A percentile compares a stretch with the other conserved stretches of the same genome.
phyloP scores from a whole-genome alignment of 2,329 filamentous ascomycete species.

The Pestalotiopsis sp. region DNA sequence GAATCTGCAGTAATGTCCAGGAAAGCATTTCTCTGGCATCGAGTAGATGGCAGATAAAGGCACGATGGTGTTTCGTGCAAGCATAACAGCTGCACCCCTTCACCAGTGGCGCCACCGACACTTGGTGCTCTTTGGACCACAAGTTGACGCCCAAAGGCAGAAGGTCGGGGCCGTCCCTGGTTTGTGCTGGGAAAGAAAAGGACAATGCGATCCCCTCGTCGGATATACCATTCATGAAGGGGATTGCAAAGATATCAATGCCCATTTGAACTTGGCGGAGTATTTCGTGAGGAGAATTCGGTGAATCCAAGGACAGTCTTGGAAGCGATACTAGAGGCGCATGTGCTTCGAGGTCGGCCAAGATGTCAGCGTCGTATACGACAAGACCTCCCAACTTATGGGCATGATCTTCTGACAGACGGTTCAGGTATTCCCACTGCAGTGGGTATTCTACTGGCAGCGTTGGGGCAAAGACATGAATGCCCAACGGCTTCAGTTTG shows the following conservation, averaged over 20 bases:
- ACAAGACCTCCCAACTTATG: conserved; percentile 69
- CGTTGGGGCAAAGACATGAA: conserved; percentile 65
- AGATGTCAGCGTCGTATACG: conserved; percentile 73
- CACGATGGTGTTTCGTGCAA: conserved; percentile 81
- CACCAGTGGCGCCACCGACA: conserved; percentile 64
- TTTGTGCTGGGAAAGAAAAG: conserved; percentile 69
- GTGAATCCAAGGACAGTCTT: conserved; percentile 72
- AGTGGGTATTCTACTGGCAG: conserved; percentile 74
- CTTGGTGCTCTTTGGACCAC: conserved; percentile 66
- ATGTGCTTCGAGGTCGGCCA: conserved; percentile 66
- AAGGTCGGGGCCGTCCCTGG: conserved; percentile 22
- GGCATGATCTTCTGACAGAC: conserved; percentile 66
- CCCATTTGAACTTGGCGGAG: conserved; percentile 77
- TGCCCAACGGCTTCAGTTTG: conserved; percentile 29
- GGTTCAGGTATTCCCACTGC: conserved; percentile 80
- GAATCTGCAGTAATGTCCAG: conserved; percentile 89
- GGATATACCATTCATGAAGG: conserved; percentile 74
- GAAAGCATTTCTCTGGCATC: conserved; percentile 94
- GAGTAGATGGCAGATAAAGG: conserved; percentile 86
- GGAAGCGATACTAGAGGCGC: conserved; percentile 63
- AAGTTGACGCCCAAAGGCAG: conserved; percentile 75
- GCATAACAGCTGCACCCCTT: conserved; percentile 77
- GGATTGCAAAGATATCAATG: conserved; percentile 77
- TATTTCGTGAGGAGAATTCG: conserved; percentile 66
- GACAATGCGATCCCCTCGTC: conserved; percentile 84